Conservation (phyloP, 1,284 basidiomycete species). For the Gastroboletus turbinatus region DNA sequence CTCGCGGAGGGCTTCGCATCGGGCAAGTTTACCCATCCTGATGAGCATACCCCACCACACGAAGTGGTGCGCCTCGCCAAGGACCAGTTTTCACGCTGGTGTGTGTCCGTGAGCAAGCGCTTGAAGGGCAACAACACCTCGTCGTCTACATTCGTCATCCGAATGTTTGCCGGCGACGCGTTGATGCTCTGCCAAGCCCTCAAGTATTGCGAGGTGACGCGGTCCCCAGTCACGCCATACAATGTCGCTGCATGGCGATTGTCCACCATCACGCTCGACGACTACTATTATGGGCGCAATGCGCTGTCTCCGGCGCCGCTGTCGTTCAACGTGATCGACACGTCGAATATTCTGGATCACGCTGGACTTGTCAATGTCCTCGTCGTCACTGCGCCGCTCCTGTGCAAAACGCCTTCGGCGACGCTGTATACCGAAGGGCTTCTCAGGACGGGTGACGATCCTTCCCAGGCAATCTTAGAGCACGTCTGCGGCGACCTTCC, state of each 20-base stretch:
- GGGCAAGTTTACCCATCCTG: not conserved
- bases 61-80: slow-evolving; percentile 18
- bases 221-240: slow-evolving; percentile 13
- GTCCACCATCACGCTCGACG: slow-evolving; percentile 35
- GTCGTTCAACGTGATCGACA: slow-evolving; percentile 52
- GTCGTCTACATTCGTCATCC: slow-evolving; percentile 24
- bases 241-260: slow-evolving; percentile 35
- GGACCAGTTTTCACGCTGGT: slow-evolving; percentile 29
- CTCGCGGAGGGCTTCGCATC: slow-evolving; percentile 39
- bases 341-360: slow-evolving; percentile 51
- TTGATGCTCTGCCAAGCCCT: slow-evolving; percentile 33
- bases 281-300: slow-evolving; percentile 33
- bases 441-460: slow-evolving; percentile 28
- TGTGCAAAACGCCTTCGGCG: slow-evolving; percentile 30
- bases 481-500: slow-evolving; percentile 40
- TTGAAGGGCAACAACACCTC: slow-evolving; percentile 13
- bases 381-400: slow-evolving; percentile 38
- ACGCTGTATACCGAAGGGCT: slow-evolving; percentile 47
- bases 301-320: slow-evolving; percentile 33
- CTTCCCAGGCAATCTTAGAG: slow-evolving; percentile 35
- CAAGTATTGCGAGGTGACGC: slow-evolving; percentile 11
- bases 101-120: slow-evolving; percentile 13
- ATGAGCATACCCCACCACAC: not conserved
- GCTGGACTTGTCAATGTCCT: slow-evolving; percentile 50
- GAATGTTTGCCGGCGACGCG: slow-evolving; percentile 36